Percentiles rank a stretch among this genome's conserved stretches.
These are phyloP conservation scores for Micractinium sp. DNA, from an alignment of 139 green algal genomes.

Conservation along the genomic window DNA sequence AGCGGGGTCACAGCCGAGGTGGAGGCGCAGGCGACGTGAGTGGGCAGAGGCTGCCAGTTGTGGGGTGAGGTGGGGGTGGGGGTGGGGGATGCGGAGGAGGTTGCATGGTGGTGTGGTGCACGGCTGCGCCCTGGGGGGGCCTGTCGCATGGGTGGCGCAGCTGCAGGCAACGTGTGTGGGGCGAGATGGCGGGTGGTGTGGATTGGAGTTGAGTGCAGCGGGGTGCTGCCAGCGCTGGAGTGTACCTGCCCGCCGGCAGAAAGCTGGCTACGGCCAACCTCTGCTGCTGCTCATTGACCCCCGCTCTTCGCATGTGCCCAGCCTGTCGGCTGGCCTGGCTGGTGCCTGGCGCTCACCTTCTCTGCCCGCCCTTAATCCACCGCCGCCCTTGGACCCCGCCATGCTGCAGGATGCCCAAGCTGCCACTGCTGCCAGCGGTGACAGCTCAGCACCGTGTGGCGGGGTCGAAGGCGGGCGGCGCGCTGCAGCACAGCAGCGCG, in stretches of 20 bases:
- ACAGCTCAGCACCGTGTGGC: background rate
- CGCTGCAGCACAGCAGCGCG: background rate
- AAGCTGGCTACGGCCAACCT: background rate
- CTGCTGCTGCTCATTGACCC: background rate
- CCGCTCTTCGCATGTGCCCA: no score
- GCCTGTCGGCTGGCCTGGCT: background rate
- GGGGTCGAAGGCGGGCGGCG: background rate
- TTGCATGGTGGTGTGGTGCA: no score
- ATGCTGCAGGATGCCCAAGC: conserved; percentile 11
- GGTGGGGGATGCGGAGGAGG: no score
- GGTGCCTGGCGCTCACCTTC: no score
- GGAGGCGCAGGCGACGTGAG: conserved; percentile 19
- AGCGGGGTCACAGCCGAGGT: conserved; percentile 11
- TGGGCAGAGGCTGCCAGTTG: background rate
- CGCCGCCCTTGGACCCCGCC: background rate
- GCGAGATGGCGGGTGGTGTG: no score
- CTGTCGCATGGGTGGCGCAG: no score
- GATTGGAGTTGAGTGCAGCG: no score
- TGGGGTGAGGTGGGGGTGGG: no score
- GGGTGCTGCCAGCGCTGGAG: background rate
- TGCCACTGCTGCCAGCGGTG: conserved; percentile 22
- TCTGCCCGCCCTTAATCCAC: background rate
- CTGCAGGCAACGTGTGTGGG: no score
- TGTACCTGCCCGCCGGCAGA: background rate
- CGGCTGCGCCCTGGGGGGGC: no score